Base-by-base conservation (phyloP, 2,329 filamentous ascomycete species). In the Colletotrichum acutatum region DNA sequence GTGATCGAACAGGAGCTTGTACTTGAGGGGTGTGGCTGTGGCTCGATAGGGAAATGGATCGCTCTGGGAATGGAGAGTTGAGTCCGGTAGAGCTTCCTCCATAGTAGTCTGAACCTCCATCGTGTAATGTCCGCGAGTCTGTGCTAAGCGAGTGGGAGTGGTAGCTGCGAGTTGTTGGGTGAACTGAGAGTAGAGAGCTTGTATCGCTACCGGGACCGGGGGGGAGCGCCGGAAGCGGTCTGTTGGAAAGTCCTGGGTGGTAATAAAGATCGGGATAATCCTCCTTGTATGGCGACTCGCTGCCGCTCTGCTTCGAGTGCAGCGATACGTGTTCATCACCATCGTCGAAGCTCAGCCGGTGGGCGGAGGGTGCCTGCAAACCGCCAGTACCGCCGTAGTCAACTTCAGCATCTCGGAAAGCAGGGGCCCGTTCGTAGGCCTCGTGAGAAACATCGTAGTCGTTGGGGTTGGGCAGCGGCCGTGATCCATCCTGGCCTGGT, bases 371-470 rank as follows among this genome's bases (percentile, higher is more conserved):
- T 71, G 94, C 90, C 74, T 95, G 91, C 32, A 98, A 83, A 1
- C 97, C 97, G 53, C 96, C 97, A n/a, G 95, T 98, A 8, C 94
- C 95, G 62, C 91, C 93, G 59, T 94, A 95, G 81, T 98, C 96
- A 63, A 98, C 93, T 66, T 93, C 90, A 6, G 93, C 94, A 67
- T 91, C 88, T 16, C 84, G 79, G 75, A 88, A 88, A 7, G 84
- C 84, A 1, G 85, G 79, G 1, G 80, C 77, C 68, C 79, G 78
- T 19, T 83, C 80, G 66, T 80, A 80, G 52, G 79, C 81, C n/a
- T 79, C 80, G 81, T 86, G 67, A 53, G 81, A 80, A 49, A 49
- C 42, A 22, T 49, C 42, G 28, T 75, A 67, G 58, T 82, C 79
- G 73, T 84, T 78, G 65, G 87, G 82, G 26, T 83, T 86, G 5